Evolutionary conservation across 2,329 filamentous ascomycete genomes (phyloP).

Genomic region (Claviceps spartinae): DNA sequence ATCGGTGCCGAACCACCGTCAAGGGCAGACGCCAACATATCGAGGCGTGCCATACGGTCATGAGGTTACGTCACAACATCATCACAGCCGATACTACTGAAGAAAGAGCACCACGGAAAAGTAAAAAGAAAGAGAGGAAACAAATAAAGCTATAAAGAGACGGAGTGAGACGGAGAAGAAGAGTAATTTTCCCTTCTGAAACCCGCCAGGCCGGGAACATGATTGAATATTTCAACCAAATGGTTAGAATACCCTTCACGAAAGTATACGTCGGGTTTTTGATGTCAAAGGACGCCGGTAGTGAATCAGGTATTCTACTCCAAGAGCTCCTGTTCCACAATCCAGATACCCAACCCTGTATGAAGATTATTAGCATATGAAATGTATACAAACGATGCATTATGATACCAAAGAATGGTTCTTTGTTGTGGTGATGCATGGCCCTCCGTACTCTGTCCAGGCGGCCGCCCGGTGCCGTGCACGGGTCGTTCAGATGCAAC

Average conservation of each 20-base stretch:
- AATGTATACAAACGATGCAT: neutral
- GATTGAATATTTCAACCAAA: neutral
- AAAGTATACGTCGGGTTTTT: neutral
- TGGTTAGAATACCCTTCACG: neutral
- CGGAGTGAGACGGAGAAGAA: neutral
- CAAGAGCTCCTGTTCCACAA: neutral
- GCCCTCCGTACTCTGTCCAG: too few species aligned
- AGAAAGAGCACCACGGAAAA: neutral
- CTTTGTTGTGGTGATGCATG: too few species aligned
- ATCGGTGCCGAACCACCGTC: slow-evolving; percentile 12
- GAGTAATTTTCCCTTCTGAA: neutral
- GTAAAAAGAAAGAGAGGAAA: neutral
- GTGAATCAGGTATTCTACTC: neutral
- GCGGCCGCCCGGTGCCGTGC: too few species aligned
- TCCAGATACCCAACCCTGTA: neutral
- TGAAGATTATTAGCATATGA: neutral
- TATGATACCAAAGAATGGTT: neutral
- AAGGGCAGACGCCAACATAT: slow-evolving; percentile 8
- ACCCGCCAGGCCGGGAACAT: neutral
- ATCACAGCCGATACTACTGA: slow-evolving; percentile 9
- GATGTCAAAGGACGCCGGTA: neutral
- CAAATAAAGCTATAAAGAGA: neutral
- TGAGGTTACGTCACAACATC: slow-evolving; percentile 19
- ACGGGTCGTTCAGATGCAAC: too few species aligned
- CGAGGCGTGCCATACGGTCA: slow-evolving; percentile 21